Evolutionary conservation across 129 eudicot genomes (phyloP), one percentile per base, ranked within the genome.

Genomic region (Helichrysum umbraculigerum): DNA sequence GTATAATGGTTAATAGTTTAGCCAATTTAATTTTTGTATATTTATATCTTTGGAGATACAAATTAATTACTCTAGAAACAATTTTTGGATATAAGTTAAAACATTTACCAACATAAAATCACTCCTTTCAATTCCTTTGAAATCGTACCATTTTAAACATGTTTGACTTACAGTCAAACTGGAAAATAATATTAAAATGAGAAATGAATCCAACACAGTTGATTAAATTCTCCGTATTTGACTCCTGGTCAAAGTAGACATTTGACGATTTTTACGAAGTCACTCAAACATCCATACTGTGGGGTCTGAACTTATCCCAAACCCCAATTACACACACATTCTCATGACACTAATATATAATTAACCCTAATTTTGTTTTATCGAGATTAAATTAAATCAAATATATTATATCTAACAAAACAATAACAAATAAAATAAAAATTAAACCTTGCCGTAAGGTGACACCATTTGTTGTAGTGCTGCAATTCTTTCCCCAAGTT

Each of bases 391-490:
- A 25, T 9, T 3, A 75, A 56, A 5, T 57, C 0, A 2, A 32
- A 32, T 32, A 32, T 0, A 32, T 32, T 2, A 32, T 32, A 32
- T 25, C 0, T 32, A 32, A 32, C 4, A 32, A 2, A 50, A n/a
- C 5, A 9, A 70, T 34, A 35, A 25, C 0, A 14, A 14, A 20
- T 21, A 10, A 34, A 75, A 50, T 21, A 28, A 72, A 71, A 42
- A 56, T 41, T 4, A 28, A 52, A 91, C 97, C 95, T 91, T 91
- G 80, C 95, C 95, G 79, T 82, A 91, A 65, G 97, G 95, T 75
- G 92, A 91, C 47, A 91, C 97, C 58, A 91, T 85, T 30, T 91
- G 95, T 33, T 87, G 97, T 77, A 91, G 81, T 20, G 91, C 92
- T 51, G 87, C 71, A 16, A 88, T 85, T 81, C 97, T 81, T 76